Base-by-base conservation (phyloP, 176 grass and related monocot species). In the Bonia amplexicaulis region DNA sequence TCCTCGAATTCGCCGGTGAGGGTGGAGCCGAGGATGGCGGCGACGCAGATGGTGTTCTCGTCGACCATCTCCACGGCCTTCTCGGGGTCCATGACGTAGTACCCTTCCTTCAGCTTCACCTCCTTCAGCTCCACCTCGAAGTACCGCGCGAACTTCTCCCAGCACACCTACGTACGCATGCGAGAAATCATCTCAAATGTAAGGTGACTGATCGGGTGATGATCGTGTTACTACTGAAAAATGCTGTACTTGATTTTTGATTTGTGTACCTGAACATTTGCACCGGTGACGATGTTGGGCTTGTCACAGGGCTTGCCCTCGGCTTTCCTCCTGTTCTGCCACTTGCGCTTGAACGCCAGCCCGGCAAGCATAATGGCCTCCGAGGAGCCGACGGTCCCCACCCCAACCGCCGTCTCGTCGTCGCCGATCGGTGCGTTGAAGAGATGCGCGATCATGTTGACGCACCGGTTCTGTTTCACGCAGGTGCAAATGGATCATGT, bases 361-460 rank as follows among this genome's bases (percentile, higher is more conserved):
- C 93, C 88, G 27, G 90, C 93, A 41, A 95, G 90, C 90, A 95
- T 95, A 77, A 95, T 90, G 73, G 90, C 93, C 84, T 95, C 93
- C n/a, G 90, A 95, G 3, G 93, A 95, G 35, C 93, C 93, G 11
- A 95, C 82, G 23, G 93, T 92, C 6, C 90, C 93, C 2, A 92
- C 90, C 6, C 93, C 93, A 29, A 90, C 80, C 0, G 93, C 93
- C 67, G 88, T 95, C 73, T 95, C 90, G 77, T 92, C 82, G 13
- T 95, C 90, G 57, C 90, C 90, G 88, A 95, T 90, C 3, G 90
- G 90, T 1, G 90, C 93, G 46, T 92, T 95, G 85, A 96, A 99
- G 52, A 99, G 90, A 40, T 96, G 91, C 16, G 91, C 96, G 62
- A 99, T 99, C 90, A 99, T 99, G 90, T 99, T 99, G 51, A 99